Base-by-base conservation (phyloP, 2,329 filamentous ascomycete genomes). In the Botrytis fabae region DNA sequence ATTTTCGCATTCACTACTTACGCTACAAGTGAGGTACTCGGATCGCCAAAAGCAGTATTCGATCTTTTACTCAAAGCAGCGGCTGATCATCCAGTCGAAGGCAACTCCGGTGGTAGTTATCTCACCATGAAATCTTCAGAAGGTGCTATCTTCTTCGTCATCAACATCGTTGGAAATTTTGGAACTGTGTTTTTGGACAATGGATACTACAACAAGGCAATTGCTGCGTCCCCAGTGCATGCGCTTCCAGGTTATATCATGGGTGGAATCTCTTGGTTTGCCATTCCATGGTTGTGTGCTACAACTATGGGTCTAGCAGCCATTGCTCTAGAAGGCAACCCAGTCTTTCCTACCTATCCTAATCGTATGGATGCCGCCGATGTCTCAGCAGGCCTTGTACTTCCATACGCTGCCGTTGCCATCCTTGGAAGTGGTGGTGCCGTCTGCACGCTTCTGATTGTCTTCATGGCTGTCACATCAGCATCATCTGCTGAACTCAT, bases 141-240 rank as follows among this genome's bases (percentile, higher is more conserved):
- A 78, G 94, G 94, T 8, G 93, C 89, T 59, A 93, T 96, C 73
- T 97, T 97, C 85, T 97, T 97, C 82, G 90, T 97, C 54, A 97
- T 97, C 83, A 97, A 97, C 82, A 91, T 93, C 65, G 91, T 95
- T 51, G 93, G 93, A 59, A 95, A 95, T 82, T 96, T 95, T 74
- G 91, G 87, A 73, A 83, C 82, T 1, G 93, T 97, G 6, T 97
- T 97, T 84, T 86, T 94, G 62, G 94, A 97, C 80, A 95, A 95
- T 76, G 91, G 92, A 25, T 97, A 97, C 84, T 97, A 94, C 83
- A 96, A 97, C 86, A 97, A 97, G 82, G 94, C 94, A 25, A 97
- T 97, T 78, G 93, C 95, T 10, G 94, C 95, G 0, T 92, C 90
- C 35, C 94, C 94, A 0, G 92, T 95, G 0, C 90, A 95, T 74